These are phyloP conservation scores for Gossypium turneri DNA, from an alignment of 345 rosid genomes.

Conservation along the genomic window DNA sequence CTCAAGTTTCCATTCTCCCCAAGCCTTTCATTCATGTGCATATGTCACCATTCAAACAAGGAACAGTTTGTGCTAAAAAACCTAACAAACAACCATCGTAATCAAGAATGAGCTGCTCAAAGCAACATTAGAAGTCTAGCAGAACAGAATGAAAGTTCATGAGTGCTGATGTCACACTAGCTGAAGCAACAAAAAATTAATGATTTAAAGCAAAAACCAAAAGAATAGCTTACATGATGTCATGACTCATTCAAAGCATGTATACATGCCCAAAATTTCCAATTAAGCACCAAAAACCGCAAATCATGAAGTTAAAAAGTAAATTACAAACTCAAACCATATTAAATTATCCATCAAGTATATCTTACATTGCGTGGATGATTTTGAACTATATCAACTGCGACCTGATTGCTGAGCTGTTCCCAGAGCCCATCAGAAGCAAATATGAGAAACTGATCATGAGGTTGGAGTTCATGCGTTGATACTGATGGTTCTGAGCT, in stretches of 20 bases:
- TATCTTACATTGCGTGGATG: constrained; percentile 68
- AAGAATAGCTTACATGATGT: not conserved
- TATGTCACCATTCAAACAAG: not conserved
- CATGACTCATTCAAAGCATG: not conserved
- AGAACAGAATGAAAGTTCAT: not conserved
- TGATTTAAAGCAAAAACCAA: not conserved
- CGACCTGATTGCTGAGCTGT: constrained; percentile 88
- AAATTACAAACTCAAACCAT: not conserved
- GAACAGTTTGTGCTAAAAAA: not conserved
- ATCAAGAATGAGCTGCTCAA: not conserved
- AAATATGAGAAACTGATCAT: constrained; percentile 76
- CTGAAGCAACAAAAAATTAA: not conserved
- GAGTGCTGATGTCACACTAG: not conserved
- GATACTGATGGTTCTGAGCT: constrained; percentile 82
- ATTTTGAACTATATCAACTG: constrained; percentile 83
- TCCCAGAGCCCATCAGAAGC: constrained; percentile 99
- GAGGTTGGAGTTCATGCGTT: constrained; percentile 60
- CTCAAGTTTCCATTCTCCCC: constrained; percentile 3
- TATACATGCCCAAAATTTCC: not conserved
- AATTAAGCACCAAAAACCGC: not conserved
- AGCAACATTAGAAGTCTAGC: not conserved
- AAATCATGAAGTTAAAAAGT: not conserved
- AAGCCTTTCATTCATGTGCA: not conserved
- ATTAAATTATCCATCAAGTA: not conserved
- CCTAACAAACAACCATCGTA: not conserved